A percentile compares a stretch with the other conserved stretches of the same genome.
Evolutionary conservation across 106 monocot genomes (phyloP).

Genomic region (Dioscorea zingiberensis): DNA sequence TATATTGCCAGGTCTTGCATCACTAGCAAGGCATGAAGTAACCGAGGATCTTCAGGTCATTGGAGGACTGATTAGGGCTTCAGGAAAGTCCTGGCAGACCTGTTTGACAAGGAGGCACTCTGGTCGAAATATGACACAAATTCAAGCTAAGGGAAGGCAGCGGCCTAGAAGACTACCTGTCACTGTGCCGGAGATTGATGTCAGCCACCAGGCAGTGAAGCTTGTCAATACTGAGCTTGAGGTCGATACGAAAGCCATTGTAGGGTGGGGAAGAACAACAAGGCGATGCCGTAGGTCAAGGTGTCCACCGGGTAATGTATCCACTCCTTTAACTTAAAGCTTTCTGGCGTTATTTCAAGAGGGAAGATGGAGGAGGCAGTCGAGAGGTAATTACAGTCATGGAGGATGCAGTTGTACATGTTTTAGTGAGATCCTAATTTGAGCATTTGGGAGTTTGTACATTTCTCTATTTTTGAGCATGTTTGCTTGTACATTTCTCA

Average conservation of each 20-base stretch:
- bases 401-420: slow-evolving; percentile 13
- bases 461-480: not conserved
- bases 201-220: not conserved
- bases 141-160: slow-evolving; percentile 18
- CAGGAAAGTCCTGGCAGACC: slow-evolving; percentile 32
- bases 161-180: slow-evolving; percentile 12
- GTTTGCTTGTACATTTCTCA: slow-evolving; percentile 17
- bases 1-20: slow-evolving; percentile 56
- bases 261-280: slow-evolving; percentile 33
- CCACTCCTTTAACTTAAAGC: not conserved
- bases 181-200: slow-evolving; percentile 11
- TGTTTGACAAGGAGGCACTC: slow-evolving; percentile 18
- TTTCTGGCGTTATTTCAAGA: too few relatives aligned
- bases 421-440: slow-evolving; percentile 1
- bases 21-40: slow-evolving; percentile 56
- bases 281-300: slow-evolving; percentile 20
- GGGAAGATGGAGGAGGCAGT: too few relatives aligned
- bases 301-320: slow-evolving; percentile 6
- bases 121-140: slow-evolving; percentile 12
- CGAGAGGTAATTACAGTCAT: not conserved
- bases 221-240: slow-evolving; percentile 7
- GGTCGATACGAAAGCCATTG: slow-evolving; percentile 9
- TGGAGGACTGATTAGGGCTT: slow-evolving; percentile 45
- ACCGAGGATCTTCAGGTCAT: slow-evolving; percentile 62
- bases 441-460: slow-evolving; percentile 9